These are phyloP conservation scores for Penicillium argentinense DNA, from an alignment of 495 filamentous ascomycete genomes.

Conservation along the genomic window DNA sequence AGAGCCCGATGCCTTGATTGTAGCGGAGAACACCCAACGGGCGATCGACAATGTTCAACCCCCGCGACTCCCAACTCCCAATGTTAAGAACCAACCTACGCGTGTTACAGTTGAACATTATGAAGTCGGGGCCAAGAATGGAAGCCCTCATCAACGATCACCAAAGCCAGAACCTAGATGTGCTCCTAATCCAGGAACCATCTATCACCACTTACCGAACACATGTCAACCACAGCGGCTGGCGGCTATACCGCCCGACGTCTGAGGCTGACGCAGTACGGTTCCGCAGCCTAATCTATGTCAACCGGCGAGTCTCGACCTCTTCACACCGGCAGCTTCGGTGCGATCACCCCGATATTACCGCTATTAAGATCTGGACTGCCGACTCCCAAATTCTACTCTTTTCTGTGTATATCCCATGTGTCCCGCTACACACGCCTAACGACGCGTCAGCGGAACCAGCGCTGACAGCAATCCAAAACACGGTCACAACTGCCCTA, in stretches of 20 bases:
- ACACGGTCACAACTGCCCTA: conserved; percentile 8
- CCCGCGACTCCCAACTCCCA: conserved; percentile 9
- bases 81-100: conserved; percentile 27
- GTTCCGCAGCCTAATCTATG: conserved; percentile 26
- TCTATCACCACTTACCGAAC: conserved; percentile 21
- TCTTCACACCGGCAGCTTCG: conserved; percentile 22
- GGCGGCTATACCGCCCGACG: conserved; percentile 26
- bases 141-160: conserved; percentile 33
- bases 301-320: conserved; percentile 25
- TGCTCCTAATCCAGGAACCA: conserved; percentile 30
- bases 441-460: conserved; percentile 3
- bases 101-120: conserved; percentile 29
- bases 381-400: conserved; percentile 22
- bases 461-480: conserved; percentile 19
- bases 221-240: conserved; percentile 28
- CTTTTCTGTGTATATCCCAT: conserved; percentile 23
- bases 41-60: conserved; percentile 14
- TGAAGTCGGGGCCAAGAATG: conserved; percentile 26
- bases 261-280: conserved; percentile 5
- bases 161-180: conserved; percentile 23
- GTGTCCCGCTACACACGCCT: conserved; percentile 3
- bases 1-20: conserved; percentile 23
- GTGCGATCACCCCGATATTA: conserved; percentile 26
- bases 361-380: conserved; percentile 26
- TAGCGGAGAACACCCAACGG: conserved; percentile 21